Evolutionary conservation across 139 green algal species (phyloP).

Genomic region (Gonium pectorale): DNA sequence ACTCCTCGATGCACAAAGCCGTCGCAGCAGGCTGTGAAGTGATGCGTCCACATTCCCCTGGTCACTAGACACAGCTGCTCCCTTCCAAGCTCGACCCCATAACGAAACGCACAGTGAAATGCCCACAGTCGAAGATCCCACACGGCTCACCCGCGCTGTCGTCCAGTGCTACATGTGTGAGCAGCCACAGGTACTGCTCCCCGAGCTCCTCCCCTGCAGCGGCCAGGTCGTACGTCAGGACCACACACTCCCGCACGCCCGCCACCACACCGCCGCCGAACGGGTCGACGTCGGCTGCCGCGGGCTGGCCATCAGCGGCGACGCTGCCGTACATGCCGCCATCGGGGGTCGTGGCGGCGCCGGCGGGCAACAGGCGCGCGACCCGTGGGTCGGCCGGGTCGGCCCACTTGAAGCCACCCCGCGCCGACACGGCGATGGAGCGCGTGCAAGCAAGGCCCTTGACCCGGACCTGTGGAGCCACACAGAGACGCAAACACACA

Average conservation of each 20-base stretch:
- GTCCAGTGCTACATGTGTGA: constrained; percentile 37
- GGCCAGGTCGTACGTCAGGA: constrained; percentile 32
- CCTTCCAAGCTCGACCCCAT: no score
- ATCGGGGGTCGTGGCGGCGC: neutral
- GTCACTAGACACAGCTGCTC: no score
- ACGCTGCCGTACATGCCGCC: neutral
- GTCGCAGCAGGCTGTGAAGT: no score
- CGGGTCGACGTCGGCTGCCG: neutral
- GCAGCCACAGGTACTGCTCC: constrained; percentile 47
- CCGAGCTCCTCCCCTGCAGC: neutral
- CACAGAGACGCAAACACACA: no score
- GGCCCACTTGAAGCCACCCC: constrained; percentile 28
- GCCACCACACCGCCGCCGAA: neutral
- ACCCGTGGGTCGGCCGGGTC: constrained; percentile 6
- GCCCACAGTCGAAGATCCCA: no score
- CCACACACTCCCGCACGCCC: constrained; percentile 42
- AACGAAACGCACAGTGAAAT: no score
- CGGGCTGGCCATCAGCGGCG: neutral
- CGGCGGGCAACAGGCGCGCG: neutral
- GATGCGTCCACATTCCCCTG: no score
- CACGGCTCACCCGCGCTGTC: constrained; percentile 47
- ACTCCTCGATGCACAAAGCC: no score
- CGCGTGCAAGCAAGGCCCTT: neutral
- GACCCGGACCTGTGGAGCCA: constrained; percentile 11
- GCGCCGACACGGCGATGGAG: constrained; percentile 1